phyloP scores from a whole-genome alignment of 192 early-diverging fungal genomes.

The Entomortierella beljakovae region DNA sequence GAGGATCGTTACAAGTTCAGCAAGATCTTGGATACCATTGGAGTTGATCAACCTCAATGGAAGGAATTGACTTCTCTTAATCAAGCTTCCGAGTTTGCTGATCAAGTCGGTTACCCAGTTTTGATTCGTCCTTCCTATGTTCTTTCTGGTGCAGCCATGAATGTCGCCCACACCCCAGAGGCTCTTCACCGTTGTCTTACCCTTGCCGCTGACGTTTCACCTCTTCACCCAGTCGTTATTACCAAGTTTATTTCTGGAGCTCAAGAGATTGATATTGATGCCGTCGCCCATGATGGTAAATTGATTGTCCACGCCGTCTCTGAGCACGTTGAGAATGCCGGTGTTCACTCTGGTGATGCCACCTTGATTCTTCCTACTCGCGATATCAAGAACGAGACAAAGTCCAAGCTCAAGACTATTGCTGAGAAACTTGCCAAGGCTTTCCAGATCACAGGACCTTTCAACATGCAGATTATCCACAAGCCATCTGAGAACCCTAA shows the following conservation, averaged over 20 bases:
- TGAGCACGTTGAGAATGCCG: slow-evolving; percentile 97
- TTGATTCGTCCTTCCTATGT: slow-evolving; percentile 97
- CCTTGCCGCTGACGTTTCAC: slow-evolving; percentile 89
- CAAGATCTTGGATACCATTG: slow-evolving; percentile 88
- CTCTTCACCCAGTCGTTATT: slow-evolving; percentile 96
- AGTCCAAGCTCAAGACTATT: slow-evolving; percentile 76
- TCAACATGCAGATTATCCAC: slow-evolving; percentile 98
- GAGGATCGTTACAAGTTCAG: slow-evolving; percentile 98
- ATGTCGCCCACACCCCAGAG: slow-evolving; percentile 86
- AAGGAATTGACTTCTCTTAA: slow-evolving; percentile 88
- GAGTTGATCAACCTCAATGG: slow-evolving; percentile 97
- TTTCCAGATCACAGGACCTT: slow-evolving; percentile 97
- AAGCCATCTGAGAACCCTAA: slow-evolving; percentile 45
- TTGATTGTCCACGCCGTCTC: slow-evolving; percentile 90
- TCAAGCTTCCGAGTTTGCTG: slow-evolving; percentile 88
- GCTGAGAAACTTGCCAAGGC: slow-evolving; percentile 89
- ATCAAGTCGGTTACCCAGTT: slow-evolving; percentile 91
- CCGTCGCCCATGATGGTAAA: slow-evolving; percentile 87
- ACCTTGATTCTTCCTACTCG: slow-evolving; percentile 89
- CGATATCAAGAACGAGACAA: slow-evolving; percentile 61
- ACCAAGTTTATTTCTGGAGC: slow-evolving; percentile 96
- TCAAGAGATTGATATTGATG: slow-evolving; percentile 96
- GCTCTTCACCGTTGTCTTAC: slow-evolving; percentile 79
- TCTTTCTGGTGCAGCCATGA: slow-evolving; percentile 98
- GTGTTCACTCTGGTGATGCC: slow-evolving; percentile 98